Conservation (phyloP, 2,329 filamentous ascomycete species). For the Plenodomus tracheiphilus region DNA sequence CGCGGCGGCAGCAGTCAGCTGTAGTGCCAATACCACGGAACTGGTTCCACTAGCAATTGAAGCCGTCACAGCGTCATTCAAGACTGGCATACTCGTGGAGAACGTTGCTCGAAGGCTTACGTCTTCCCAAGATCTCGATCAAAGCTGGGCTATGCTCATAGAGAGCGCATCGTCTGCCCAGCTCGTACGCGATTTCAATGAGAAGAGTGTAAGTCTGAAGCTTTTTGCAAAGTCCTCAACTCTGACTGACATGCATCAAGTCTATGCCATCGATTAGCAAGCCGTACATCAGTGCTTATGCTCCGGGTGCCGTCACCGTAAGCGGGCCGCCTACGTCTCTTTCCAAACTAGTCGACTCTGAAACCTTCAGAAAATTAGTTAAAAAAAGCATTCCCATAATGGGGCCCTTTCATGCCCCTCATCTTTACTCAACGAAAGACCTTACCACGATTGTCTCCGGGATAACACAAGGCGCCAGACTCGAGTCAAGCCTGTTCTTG, state of each 20-base stretch:
- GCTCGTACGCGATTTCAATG: conserved; percentile 1
- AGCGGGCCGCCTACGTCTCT: background rate
- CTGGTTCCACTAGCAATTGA: background rate
- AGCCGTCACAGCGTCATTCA: background rate
- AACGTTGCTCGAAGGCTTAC: conserved; percentile 4
- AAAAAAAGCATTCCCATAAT: conserved; percentile 3
- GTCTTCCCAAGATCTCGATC: background rate
- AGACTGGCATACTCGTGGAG: conserved; percentile 1
- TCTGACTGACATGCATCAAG: background rate
- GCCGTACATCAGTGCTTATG: conserved; percentile 1
- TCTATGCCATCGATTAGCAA: background rate
- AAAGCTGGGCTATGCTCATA: background rate
- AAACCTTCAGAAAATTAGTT: too few relatives aligned
- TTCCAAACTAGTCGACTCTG: background rate
- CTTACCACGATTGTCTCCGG: background rate
- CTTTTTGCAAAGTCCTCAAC: background rate
- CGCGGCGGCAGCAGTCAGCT: conserved; percentile 2
- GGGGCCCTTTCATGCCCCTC: conserved; percentile 7
- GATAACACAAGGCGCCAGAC: background rate
- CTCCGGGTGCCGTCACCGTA: background rate
- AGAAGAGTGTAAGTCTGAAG: background rate
- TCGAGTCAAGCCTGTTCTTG: too few relatives aligned
- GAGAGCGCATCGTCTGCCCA: conserved; percentile 1
- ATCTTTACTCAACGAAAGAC: conserved; percentile 2
- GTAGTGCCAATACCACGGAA: background rate